Conservation (phyloP, 768 basidiomycete species). For the Strobilomyces echinocephalus region DNA sequence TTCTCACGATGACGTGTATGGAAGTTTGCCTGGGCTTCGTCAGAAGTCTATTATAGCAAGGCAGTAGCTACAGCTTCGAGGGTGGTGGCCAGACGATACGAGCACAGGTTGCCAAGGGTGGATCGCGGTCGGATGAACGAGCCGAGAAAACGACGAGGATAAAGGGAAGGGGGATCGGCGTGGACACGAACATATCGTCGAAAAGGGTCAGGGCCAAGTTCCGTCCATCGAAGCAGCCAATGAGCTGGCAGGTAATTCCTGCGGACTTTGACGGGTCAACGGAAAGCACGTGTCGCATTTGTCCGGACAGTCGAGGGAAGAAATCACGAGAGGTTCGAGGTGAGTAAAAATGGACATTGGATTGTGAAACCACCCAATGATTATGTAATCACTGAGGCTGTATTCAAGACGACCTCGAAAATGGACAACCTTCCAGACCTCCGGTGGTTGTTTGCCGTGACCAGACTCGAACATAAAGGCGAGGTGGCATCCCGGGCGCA, state of each 20-base stretch:
- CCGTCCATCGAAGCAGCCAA: not conserved
- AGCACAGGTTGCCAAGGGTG: not conserved
- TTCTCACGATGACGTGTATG: conserved; percentile 7
- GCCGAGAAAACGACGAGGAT: not conserved
- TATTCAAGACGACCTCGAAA: not conserved
- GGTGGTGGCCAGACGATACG: not conserved
- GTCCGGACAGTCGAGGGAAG: not conserved
- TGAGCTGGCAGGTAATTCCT: not conserved
- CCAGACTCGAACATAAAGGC: not conserved
- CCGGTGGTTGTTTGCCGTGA: not conserved
- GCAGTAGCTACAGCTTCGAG: not conserved
- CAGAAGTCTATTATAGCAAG: conserved; percentile 1
- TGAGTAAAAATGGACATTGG: too few relatives aligned
- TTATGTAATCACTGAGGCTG: not conserved
- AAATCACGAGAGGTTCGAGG: not conserved
- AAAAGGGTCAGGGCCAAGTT: conserved; percentile 2
- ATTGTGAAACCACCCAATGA: not conserved
- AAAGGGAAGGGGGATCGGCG: conserved; percentile 9
- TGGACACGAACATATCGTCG: not conserved
- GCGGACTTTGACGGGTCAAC: not conserved
- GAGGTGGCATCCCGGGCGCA: too few relatives aligned
- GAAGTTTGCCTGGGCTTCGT: conserved; percentile 1
- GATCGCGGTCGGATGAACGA: not conserved
- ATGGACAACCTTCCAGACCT: conserved; percentile 1
- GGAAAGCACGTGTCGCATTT: not conserved